These are phyloP conservation scores for Wilhelminamyces savonicus DNA, from an alignment of 805 yeast genomes.

Conservation along the genomic window DNA sequence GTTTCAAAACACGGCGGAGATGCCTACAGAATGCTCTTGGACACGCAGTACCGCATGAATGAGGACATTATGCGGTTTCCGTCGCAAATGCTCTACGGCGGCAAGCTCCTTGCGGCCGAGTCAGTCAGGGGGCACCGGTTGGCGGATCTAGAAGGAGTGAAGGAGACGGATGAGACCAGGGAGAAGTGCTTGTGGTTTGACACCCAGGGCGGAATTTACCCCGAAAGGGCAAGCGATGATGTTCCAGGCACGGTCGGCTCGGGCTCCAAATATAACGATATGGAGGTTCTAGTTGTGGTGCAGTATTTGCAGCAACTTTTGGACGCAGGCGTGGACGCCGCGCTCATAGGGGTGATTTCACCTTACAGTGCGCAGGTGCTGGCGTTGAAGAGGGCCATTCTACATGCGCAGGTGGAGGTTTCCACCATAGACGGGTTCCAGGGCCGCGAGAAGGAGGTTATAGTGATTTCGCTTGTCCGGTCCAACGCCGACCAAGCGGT, in stretches of 20 bases:
- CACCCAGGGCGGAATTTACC: constrained; percentile 84
- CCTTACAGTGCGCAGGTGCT: constrained; percentile 90
- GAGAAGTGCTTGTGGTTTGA: constrained; percentile 75
- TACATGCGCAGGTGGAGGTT: constrained; percentile 51
- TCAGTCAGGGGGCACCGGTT: constrained; percentile 49
- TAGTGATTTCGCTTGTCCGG: constrained; percentile 74
- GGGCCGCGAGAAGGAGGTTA: constrained; percentile 90
- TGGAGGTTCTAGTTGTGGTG: constrained; percentile 61
- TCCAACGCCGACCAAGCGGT: constrained; percentile 66
- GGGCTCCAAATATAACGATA: constrained; percentile 69
- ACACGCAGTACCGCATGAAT: constrained; percentile 88
- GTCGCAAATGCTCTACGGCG: constrained; percentile 57
- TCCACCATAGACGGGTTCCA: constrained; percentile 96
- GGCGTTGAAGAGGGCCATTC: constrained; percentile 37
- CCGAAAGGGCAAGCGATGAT: constrained; percentile 46
- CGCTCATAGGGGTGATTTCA: constrained; percentile 75
- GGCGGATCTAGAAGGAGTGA: constrained; percentile 42
- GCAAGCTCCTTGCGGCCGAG: constrained; percentile 54
- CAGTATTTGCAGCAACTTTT: constrained; percentile 51
- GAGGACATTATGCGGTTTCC: constrained; percentile 71
- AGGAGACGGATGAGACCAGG: constrained; percentile 47
- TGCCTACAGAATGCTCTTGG: constrained; percentile 49
- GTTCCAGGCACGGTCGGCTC: too few relatives aligned
- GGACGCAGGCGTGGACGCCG: constrained; percentile 44
- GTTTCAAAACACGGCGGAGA: constrained; percentile 39